Evolutionary conservation across 306 rosid species (phyloP).

Genomic region (Trifolium dubium): DNA sequence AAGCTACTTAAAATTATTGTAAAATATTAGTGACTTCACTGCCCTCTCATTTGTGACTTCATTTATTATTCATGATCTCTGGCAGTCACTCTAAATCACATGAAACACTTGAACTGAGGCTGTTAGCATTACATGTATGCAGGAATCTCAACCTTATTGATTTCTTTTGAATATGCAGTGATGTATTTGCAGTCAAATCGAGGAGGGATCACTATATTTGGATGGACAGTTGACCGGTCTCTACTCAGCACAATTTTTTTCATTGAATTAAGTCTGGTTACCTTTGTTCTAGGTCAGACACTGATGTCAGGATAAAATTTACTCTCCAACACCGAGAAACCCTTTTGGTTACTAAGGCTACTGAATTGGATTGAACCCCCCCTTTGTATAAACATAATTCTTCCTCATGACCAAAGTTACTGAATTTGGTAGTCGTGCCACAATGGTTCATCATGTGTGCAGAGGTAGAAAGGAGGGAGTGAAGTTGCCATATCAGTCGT

Average conservation of each 20-base stretch:
- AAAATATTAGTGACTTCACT: too few relatives aligned
- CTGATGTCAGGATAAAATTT: conserved; percentile 41
- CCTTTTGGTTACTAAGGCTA: background rate
- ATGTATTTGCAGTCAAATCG: conserved; percentile 80
- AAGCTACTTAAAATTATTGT: background rate
- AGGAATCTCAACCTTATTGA: conserved; percentile 18
- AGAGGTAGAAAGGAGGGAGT: background rate
- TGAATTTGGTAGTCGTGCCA: conserved; percentile 12
- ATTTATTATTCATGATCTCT: background rate
- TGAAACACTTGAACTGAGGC: background rate
- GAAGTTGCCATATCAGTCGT: background rate
- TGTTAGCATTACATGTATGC: conserved; percentile 5
- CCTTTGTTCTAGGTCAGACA: conserved; percentile 74
- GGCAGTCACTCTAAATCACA: background rate
- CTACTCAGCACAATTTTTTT: conserved; percentile 82
- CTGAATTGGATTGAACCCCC: conserved; percentile 7
- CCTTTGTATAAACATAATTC: background rate
- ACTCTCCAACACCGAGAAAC: background rate
- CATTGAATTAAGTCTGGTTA: conserved; percentile 66
- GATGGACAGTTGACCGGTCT: conserved; percentile 80
- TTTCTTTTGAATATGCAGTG: conserved; percentile 57
- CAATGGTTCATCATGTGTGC: conserved; percentile 10
- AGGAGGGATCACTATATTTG: conserved; percentile 85
- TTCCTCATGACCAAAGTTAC: conserved; percentile 1
- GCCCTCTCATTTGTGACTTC: background rate